Conservation (phyloP, 2,329 filamentous ascomycete genomes). For the Dactylellina cionopaga region DNA sequence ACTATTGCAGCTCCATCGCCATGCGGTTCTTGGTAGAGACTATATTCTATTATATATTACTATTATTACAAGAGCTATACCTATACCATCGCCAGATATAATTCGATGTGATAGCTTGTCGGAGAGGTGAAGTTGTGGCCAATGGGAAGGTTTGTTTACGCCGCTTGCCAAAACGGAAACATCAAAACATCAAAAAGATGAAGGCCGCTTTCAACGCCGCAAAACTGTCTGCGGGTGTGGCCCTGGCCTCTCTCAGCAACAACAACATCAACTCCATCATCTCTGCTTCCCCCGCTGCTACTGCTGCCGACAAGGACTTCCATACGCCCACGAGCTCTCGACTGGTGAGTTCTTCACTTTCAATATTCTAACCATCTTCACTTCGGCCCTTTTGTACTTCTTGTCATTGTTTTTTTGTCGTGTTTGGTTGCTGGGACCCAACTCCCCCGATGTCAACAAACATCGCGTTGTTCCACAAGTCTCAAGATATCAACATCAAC, state of each 20-base stretch:
- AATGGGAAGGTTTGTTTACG: constrained; percentile 49
- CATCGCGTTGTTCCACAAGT: constrained; percentile 20
- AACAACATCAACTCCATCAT: too few relatives aligned
- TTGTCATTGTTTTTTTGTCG: not conserved
- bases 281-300: constrained; percentile 5
- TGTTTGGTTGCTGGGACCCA: not conserved
- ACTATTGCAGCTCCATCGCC: too few relatives aligned
- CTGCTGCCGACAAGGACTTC: not conserved
- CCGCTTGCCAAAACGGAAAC: constrained; percentile 27
- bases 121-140: constrained; percentile 5
- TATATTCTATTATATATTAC: too few relatives aligned
- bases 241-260: constrained; percentile 26
- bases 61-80: too few relatives aligned
- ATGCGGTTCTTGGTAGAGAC: too few relatives aligned
- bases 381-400: not conserved
- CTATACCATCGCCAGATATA: too few relatives aligned
- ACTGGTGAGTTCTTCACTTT: not conserved
- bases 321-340: not conserved
- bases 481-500: constrained; percentile 8
- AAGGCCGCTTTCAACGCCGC: constrained; percentile 24
- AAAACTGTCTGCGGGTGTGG: constrained; percentile 33
- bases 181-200: constrained; percentile 30
- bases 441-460: constrained; percentile 8
- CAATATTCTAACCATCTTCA: not conserved
- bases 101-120: too few relatives aligned